Conservation (phyloP, 768 basidiomycete genomes). For the Mycena capillaripes region DNA sequence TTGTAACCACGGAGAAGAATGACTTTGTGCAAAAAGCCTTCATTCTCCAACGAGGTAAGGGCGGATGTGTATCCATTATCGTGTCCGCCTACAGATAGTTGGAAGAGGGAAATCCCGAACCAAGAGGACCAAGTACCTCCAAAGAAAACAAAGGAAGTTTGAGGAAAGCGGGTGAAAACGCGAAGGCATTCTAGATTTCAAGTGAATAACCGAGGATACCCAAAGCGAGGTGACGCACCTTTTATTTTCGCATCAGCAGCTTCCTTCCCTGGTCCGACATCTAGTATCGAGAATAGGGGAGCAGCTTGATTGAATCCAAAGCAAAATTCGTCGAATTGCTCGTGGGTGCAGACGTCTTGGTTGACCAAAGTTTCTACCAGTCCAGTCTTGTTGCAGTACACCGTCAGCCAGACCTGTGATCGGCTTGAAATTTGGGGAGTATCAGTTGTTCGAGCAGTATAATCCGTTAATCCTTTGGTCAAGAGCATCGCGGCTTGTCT, state of each 20-base stretch:
- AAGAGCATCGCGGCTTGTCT: constrained; percentile 47
- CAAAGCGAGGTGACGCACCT: constrained; percentile 44
- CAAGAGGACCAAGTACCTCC: constrained; percentile 54
- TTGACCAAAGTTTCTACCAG: constrained; percentile 53
- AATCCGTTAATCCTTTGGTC: constrained; percentile 43
- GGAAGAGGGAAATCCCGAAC: neutral
- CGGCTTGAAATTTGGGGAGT: constrained; percentile 5
- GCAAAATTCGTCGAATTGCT: constrained; percentile 60
- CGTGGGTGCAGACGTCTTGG: constrained; percentile 48
- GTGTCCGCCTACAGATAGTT: constrained; percentile 54
- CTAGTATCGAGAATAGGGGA: constrained; percentile 63
- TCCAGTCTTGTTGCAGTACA: constrained; percentile 61
- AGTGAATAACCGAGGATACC: constrained; percentile 30
- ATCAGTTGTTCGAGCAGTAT: constrained; percentile 7
- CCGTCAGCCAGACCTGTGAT: constrained; percentile 50
- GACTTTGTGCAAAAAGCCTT: constrained; percentile 58
- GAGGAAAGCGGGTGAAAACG: constrained; percentile 58
- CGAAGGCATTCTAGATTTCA: constrained; percentile 53
- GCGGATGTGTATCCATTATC: constrained; percentile 64
- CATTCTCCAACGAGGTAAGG: constrained; percentile 57
- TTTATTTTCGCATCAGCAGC: constrained; percentile 68
- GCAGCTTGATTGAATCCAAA: constrained; percentile 65
- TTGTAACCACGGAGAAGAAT: constrained; percentile 62
- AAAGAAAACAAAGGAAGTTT: constrained; percentile 62
- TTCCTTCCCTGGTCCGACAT: constrained; percentile 67